These are phyloP conservation scores for Phytophthora brassicae DNA, from an alignment of 352 stramenopile genomes.

Conservation along the genomic window DNA sequence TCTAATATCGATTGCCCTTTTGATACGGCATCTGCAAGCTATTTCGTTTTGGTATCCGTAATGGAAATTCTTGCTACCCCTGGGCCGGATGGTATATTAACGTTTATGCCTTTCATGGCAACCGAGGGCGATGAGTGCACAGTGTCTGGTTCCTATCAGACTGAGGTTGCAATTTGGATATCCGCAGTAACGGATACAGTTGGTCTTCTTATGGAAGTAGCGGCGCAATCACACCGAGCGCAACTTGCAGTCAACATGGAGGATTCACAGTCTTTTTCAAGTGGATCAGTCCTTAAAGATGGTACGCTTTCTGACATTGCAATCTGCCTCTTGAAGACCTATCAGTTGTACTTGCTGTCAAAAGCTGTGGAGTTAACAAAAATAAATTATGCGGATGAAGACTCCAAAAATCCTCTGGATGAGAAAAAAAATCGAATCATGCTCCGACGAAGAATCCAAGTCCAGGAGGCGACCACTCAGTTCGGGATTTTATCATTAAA, in stretches of 20 bases:
- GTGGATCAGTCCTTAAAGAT: background rate
- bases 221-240: slow-evolving; percentile 28
- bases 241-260: slow-evolving; percentile 16
- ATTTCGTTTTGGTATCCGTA: slow-evolving; percentile 60
- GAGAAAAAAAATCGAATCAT: slow-evolving; percentile 11
- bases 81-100: slow-evolving; percentile 66
- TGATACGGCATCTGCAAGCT: slow-evolving; percentile 36
- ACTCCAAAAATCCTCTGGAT: slow-evolving; percentile 4
- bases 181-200: slow-evolving; percentile 42
- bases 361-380: slow-evolving; percentile 74
- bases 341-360: slow-evolving; percentile 76
- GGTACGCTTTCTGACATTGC: slow-evolving; percentile 39
- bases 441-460: slow-evolving; percentile 37
- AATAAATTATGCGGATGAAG: slow-evolving; percentile 20
- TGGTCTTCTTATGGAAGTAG: slow-evolving; percentile 39
- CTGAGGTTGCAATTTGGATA: slow-evolving; percentile 15
- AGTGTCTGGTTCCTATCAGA: background rate
- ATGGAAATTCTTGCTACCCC: slow-evolving; percentile 56
- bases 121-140: slow-evolving; percentile 1
- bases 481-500: slow-evolving; percentile 69
- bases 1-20: slow-evolving; percentile 40
- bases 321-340: slow-evolving; percentile 65
- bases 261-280: background rate
- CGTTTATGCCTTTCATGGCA: slow-evolving; percentile 53
- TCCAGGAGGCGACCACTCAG: slow-evolving; percentile 71